phyloP scores from a whole-genome alignment of 805 yeast species.

The Debaryomyces prosopidis region DNA sequence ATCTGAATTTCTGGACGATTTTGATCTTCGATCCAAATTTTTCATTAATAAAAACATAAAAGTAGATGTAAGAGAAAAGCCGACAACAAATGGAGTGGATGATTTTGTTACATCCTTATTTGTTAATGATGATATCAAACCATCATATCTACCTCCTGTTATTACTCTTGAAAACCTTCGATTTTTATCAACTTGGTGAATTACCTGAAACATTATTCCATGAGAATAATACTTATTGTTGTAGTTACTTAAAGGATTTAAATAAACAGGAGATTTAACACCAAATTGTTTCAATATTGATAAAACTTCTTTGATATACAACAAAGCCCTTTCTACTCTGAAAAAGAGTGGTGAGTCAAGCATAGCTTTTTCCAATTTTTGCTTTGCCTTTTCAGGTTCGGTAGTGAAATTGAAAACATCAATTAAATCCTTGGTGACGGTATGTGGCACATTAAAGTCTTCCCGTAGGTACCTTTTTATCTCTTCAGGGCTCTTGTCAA shows the following conservation, averaged over 20 bases:
- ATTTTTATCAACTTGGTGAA: conserved; percentile 59
- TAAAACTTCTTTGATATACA: conserved; percentile 61
- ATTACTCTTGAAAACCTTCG: conserved; percentile 56
- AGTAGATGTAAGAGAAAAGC: conserved; percentile 71
- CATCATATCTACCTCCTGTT: conserved; percentile 94
- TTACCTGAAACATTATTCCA: conserved; percentile 87
- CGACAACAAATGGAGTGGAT: conserved; percentile 61
- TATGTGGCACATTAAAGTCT: conserved; percentile 75
- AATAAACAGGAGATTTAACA: conserved; percentile 53
- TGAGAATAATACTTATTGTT: conserved; percentile 75
- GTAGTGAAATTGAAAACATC: conserved; percentile 71
- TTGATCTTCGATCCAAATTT: conserved; percentile 19
- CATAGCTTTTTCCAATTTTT: conserved; percentile 67
- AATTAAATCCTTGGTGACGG: conserved; percentile 78
- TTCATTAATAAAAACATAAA: conserved; percentile 38
- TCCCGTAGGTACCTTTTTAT: conserved; percentile 41
- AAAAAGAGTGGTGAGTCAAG: conserved; percentile 65
- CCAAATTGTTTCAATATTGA: conserved; percentile 58
- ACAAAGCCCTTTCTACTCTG: conserved; percentile 62
- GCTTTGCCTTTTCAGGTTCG: conserved; percentile 64
- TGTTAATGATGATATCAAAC: conserved; percentile 63
- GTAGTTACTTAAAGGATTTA: conserved; percentile 84
- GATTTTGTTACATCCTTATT: conserved; percentile 36
- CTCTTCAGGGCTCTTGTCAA: conserved; percentile 63
- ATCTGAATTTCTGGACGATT: conserved; percentile 14